Evolutionary conservation across 306 rosid species (phyloP), one percentile per base, ranked within the genome.

Genomic region (Biancaea sappan): DNA sequence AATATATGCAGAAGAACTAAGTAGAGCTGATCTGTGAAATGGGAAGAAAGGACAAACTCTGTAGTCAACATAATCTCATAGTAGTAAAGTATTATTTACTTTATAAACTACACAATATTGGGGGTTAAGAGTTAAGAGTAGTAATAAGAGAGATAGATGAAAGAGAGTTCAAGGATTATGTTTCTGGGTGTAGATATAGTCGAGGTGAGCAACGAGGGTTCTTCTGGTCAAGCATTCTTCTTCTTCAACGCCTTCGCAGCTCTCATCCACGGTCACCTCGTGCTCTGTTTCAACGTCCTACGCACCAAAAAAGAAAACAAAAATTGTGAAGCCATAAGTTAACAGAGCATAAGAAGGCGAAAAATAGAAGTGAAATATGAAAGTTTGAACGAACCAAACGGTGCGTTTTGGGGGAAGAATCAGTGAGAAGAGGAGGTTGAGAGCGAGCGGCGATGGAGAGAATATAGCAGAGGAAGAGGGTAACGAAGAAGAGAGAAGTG

Each of bases 171-270:
- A 84, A 46, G 85, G 88, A 11, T 81, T 70, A 24, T 80, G 67
- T 1, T 84, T 69, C 71, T 83, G 83, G 0, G 90, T 85, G 54
- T 88, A 88, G 16, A 88, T 84, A 72, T 88, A 88, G 50, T 88
- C 92, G 0, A 66, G 15, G 44, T 88, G 88, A 28, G 92, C 90
- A 1, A 50, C 31, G 3, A 88, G 83, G 4, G 88, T 83, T n/a
- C 85, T 79, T 69, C 87, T 85, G 58, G 43, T 79, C 74, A 88
- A 81, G 69, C 92, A 88, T 37, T 85, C 90, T 2, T 88, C 88
- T 2, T 69, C 81, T 9, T 44, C 64, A n/a, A 67, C 35, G 31
- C 86, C 87, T 43, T 79, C 67, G 73, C 92, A 88, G 2, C 11
- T 77, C 62, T 71, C 75, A 19, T 75, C 84, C 48, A 10, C 52